Conservation (phyloP, 2,329 filamentous ascomycete genomes). For the Fusarium solani-melongenae region DNA sequence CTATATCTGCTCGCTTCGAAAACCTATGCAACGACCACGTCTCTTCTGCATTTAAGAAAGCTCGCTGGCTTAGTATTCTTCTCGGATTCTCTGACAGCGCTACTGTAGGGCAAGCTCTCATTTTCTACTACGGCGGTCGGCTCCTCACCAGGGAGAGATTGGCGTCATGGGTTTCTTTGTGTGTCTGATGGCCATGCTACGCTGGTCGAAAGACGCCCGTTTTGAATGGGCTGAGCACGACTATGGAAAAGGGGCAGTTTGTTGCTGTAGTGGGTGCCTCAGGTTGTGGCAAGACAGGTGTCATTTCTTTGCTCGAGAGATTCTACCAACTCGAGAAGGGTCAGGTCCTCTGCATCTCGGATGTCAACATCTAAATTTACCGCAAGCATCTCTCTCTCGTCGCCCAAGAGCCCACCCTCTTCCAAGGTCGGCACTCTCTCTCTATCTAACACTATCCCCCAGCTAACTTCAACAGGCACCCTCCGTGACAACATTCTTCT, state of each 20-base stretch:
- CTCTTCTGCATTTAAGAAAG: slow-evolving; percentile 67
- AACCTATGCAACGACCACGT: slow-evolving; percentile 69
- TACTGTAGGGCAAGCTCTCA: slow-evolving; percentile 70
- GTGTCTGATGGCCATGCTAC: slow-evolving; percentile 73
- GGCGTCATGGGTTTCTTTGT: slow-evolving; percentile 60
- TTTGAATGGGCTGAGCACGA: slow-evolving; percentile 70
- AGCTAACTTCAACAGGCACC: slow-evolving; percentile 46
- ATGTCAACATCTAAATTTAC: slow-evolving; percentile 71
- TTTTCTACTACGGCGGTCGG: slow-evolving; percentile 74
- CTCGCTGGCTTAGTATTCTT: slow-evolving; percentile 70
- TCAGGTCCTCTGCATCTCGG: slow-evolving; percentile 69
- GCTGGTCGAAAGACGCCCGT: slow-evolving; percentile 67
- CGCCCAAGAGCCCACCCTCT: slow-evolving; percentile 79
- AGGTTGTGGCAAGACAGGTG: slow-evolving; percentile 78
- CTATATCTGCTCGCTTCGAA: slow-evolving; percentile 71
- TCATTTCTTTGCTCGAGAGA: slow-evolving; percentile 71
- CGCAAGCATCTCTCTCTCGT: slow-evolving; percentile 75
- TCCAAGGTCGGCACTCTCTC: slow-evolving; percentile 60
- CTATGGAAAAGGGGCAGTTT: slow-evolving; percentile 75
- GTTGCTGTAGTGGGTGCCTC: slow-evolving; percentile 76
- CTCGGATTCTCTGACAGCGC: slow-evolving; percentile 78
- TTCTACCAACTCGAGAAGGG: slow-evolving; percentile 76
- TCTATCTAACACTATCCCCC: not conserved
- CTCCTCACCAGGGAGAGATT: slow-evolving; percentile 66
- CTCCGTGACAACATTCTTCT: slow-evolving; percentile 77